Conservation (phyloP, 345 rosid species). For the Lagerstroemia speciosa region DNA sequence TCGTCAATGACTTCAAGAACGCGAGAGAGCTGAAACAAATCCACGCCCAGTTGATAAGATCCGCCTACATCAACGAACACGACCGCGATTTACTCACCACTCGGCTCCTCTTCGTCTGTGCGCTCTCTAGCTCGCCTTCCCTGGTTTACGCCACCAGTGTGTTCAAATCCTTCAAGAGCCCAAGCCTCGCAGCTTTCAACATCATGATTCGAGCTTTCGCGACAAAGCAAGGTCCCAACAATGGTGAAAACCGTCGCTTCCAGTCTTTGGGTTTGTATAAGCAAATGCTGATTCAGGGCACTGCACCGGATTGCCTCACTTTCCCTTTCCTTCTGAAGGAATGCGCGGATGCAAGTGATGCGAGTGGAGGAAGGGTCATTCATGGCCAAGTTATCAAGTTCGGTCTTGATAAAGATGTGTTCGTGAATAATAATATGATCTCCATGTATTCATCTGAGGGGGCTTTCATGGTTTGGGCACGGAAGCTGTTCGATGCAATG, state of each 20-base stretch:
- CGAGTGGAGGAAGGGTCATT: constrained; percentile 22
- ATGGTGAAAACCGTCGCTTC: constrained; percentile 2
- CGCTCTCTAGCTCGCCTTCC: constrained; percentile 32
- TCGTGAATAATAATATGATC: constrained; percentile 38
- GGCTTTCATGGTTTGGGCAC: constrained; percentile 16
- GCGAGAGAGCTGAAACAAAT: constrained; percentile 33
- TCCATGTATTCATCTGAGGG: constrained; percentile 25
- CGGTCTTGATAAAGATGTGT: constrained; percentile 30
- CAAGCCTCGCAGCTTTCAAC: constrained; percentile 28
- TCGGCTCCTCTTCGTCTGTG: constrained; percentile 44
- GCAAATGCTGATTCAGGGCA: constrained; percentile 31
- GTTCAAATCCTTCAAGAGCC: constrained; percentile 22
- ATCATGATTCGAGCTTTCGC: constrained; percentile 54
- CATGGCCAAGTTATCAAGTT: constrained; percentile 36
- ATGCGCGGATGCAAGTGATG: constrained; percentile 23
- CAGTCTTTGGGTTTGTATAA: constrained; percentile 27
- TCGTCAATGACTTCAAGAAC: constrained; percentile 30
- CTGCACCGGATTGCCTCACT: constrained; percentile 40
- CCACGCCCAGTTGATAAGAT: constrained; percentile 34
- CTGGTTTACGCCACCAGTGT: constrained; percentile 32
- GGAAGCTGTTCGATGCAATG: constrained; percentile 56
- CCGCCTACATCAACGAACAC: constrained; percentile 14
- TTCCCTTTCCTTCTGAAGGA: constrained; percentile 58
- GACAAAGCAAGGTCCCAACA: constrained; percentile 3
- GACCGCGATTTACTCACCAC: constrained; percentile 21